These are phyloP conservation scores for Neonectria punicea DNA, from an alignment of 2,329 filamentous ascomycete genomes.

Conservation along the genomic window DNA sequence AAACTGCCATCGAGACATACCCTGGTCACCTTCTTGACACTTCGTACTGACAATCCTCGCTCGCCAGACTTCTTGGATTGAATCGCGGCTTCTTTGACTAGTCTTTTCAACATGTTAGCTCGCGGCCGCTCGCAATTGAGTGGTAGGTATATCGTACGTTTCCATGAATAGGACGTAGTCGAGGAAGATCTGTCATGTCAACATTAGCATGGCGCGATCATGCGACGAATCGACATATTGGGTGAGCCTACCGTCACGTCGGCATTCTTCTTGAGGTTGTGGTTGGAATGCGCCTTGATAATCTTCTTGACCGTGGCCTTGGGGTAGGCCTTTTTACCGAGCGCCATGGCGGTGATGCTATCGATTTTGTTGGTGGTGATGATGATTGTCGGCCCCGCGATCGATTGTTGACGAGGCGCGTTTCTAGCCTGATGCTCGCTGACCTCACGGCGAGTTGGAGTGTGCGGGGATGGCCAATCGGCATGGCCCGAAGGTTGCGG, in stretches of 20 bases:
- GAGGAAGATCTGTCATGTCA: conserved; percentile 76
- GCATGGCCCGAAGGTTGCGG: conserved; percentile 29
- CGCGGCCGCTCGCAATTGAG: background rate
- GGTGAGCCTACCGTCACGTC: conserved; percentile 76
- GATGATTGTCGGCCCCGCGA: conserved; percentile 13
- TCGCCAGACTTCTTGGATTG: conserved; percentile 80
- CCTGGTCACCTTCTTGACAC: conserved; percentile 80
- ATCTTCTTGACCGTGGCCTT: conserved; percentile 88
- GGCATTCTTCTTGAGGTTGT: conserved; percentile 83
- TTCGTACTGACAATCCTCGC: conserved; percentile 77
- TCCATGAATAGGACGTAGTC: conserved; percentile 87
- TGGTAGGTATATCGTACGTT: conserved; percentile 53
- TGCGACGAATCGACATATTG: conserved; percentile 24
- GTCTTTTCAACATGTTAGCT: conserved; percentile 54
- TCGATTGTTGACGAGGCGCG: conserved; percentile 39
- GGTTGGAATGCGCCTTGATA: conserved; percentile 86
- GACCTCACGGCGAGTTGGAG: conserved; percentile 33
- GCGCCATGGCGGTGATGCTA: conserved; percentile 45
- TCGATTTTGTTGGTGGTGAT: conserved; percentile 16
- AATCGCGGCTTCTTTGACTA: conserved; percentile 84
- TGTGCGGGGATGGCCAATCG: conserved; percentile 36
- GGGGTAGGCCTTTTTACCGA: conserved; percentile 80
- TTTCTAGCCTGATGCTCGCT: conserved; percentile 33
- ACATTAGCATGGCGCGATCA: conserved; percentile 38
- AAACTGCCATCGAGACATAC: conserved; percentile 56